A percentile compares a stretch with the other conserved stretches of the same genome.
Evolutionary conservation across 345 rosid species (phyloP).

Genomic region (Cardamine resedifolia): DNA sequence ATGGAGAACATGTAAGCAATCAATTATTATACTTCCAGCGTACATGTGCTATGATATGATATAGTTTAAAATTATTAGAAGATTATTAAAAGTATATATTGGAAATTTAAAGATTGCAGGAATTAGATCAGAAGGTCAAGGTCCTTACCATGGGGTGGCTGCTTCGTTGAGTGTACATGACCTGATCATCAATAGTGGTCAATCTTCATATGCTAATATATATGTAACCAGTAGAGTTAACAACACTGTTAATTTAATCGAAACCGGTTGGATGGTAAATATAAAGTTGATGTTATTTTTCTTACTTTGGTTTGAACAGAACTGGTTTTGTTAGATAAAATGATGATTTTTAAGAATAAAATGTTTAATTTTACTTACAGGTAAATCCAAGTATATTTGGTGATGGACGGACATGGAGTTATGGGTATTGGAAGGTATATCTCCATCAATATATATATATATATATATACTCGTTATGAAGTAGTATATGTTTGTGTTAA

Average conservation of each 20-base stretch:
- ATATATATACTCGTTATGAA: background rate
- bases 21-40: background rate
- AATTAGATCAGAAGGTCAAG: background rate
- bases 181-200: background rate
- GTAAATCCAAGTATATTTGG: background rate
- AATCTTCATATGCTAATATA: background rate
- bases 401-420: background rate
- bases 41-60: no score
- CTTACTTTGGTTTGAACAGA: background rate
- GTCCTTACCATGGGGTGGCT: background rate
- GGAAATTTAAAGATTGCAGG: slow-evolving; percentile 1
- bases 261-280: background rate
- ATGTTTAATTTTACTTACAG: background rate
- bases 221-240: background rate
- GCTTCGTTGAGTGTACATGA: background rate
- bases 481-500: no score
- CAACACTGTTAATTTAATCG: background rate
- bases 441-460: background rate
- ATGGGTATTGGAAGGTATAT: background rate
- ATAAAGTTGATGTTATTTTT: background rate
- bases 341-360: background rate
- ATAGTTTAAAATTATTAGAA: background rate
- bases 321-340: no score
- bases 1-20: slow-evolving; percentile 21
- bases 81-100: background rate